Conservation (phyloP, 2,329 filamentous ascomycete genomes). For the Arachnomyces sp. region DNA sequence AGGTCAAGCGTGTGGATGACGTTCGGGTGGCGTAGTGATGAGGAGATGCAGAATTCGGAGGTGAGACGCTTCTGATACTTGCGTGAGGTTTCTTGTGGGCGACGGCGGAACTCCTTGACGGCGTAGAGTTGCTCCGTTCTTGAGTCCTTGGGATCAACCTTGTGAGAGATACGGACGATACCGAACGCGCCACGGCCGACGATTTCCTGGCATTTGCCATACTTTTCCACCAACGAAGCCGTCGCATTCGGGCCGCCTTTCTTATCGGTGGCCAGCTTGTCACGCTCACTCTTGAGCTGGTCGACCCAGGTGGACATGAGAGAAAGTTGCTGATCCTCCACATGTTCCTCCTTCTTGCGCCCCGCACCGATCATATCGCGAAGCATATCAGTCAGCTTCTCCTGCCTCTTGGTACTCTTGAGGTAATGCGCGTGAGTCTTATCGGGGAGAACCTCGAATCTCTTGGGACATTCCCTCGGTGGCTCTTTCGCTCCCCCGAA, state of each 20-base stretch:
- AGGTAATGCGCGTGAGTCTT: constrained; percentile 81
- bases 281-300: constrained; percentile 80
- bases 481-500: constrained; percentile 23
- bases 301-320: constrained; percentile 95
- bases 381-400: constrained; percentile 90
- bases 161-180: constrained; percentile 95
- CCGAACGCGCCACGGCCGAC: constrained; percentile 94
- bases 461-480: constrained; percentile 23
- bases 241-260: constrained; percentile 67
- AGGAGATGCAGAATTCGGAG: constrained; percentile 97
- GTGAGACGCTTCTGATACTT: constrained; percentile 97
- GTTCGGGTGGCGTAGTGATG: constrained; percentile 90
- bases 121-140: constrained; percentile 84
- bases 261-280: constrained; percentile 63
- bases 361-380: constrained; percentile 72
- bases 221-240: constrained; percentile 83
- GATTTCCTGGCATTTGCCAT: constrained; percentile 96
- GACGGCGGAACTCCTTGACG: constrained; percentile 93
- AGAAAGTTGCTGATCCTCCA: constrained; percentile 65
- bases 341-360: constrained; percentile 61
- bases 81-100: constrained; percentile 89
- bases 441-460: constrained; percentile 53
- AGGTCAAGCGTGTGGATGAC: constrained; percentile 96
- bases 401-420: constrained; percentile 81
- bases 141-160: constrained; percentile 70